These are phyloP conservation scores for Pelargonium myrrhifolium DNA, from an alignment of 441 rosid species.

Conservation along the genomic window DNA sequence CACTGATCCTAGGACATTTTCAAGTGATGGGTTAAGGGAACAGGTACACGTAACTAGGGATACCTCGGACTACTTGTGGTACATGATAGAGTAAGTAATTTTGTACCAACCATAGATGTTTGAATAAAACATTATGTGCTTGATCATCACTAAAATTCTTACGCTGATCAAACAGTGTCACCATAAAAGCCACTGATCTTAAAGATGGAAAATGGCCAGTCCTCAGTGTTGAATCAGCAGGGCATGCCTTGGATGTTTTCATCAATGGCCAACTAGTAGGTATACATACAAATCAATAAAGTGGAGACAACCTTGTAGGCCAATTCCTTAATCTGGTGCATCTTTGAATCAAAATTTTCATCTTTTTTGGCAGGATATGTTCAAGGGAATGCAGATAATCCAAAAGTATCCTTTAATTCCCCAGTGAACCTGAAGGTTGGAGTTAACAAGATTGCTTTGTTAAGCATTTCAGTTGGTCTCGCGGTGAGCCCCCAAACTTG, in stretches of 20 bases:
- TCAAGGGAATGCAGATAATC: background rate
- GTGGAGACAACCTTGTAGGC: too few species aligned
- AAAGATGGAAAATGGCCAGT: conserved; percentile 13
- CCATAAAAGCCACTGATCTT: conserved; percentile 25
- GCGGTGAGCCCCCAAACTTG: background rate
- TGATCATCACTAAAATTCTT: background rate
- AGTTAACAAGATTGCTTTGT: background rate
- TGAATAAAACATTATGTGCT: too few species aligned
- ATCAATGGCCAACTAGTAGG: conserved; percentile 37
- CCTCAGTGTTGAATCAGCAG: conserved; percentile 30
- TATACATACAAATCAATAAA: conserved; percentile 20
- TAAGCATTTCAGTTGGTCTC: background rate
- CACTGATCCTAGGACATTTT: conserved; percentile 17
- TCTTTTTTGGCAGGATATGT: background rate
- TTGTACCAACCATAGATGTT: too few species aligned
- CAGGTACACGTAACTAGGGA: conserved; percentile 39
- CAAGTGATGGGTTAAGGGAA: conserved; percentile 25
- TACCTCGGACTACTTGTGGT: conserved; percentile 44
- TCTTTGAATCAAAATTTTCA: too few species aligned
- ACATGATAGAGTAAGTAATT: conserved; percentile 32
- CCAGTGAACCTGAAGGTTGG: background rate
- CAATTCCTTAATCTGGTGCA: too few species aligned
- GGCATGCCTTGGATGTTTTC: conserved; percentile 34
- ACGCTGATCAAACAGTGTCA: conserved; percentile 18
- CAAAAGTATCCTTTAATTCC: background rate